phyloP scores from a whole-genome alignment of 2,329 filamentous ascomycete genomes.

The Rhynchosporium secalis region DNA sequence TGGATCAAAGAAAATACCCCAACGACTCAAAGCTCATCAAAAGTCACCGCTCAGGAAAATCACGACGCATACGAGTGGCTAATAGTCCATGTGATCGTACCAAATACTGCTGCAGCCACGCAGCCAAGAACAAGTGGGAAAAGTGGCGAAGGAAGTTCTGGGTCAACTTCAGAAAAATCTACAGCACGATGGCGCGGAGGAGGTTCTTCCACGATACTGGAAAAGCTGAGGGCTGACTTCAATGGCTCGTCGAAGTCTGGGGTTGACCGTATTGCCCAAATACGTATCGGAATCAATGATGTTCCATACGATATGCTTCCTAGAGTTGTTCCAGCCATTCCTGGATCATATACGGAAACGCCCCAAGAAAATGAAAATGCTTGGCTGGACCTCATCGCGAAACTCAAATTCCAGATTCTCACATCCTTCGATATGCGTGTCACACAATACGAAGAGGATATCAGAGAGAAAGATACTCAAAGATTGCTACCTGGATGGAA shows the following conservation, averaged over 20 bases:
- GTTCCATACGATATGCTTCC: constrained; percentile 65
- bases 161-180: constrained; percentile 62
- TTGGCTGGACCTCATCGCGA: constrained; percentile 80
- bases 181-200: constrained; percentile 73
- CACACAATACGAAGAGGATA: constrained; percentile 94
- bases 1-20: constrained; percentile 83
- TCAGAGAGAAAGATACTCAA: constrained; percentile 89
- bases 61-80: constrained; percentile 98
- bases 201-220: constrained; percentile 77
- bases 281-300: constrained; percentile 73
- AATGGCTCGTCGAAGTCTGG: constrained; percentile 72
- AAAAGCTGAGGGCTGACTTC: constrained; percentile 89
- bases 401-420: constrained; percentile 84
- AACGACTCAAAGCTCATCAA: constrained; percentile 52
- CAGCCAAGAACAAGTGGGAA: constrained; percentile 67
- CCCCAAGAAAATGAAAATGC: constrained; percentile 77
- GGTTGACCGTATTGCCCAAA: constrained; percentile 78
- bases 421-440: constrained; percentile 89
- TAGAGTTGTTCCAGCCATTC: constrained; percentile 61
- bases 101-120: constrained; percentile 77
- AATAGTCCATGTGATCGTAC: constrained; percentile 87
- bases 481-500: constrained; percentile 92
- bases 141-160: constrained; percentile 50
- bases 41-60: constrained; percentile 73
- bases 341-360: constrained; percentile 66